These are phyloP conservation scores for Dinochytrium kinnereticum DNA, from an alignment of 371 early-diverging fungal species.

Conservation along the genomic window DNA sequence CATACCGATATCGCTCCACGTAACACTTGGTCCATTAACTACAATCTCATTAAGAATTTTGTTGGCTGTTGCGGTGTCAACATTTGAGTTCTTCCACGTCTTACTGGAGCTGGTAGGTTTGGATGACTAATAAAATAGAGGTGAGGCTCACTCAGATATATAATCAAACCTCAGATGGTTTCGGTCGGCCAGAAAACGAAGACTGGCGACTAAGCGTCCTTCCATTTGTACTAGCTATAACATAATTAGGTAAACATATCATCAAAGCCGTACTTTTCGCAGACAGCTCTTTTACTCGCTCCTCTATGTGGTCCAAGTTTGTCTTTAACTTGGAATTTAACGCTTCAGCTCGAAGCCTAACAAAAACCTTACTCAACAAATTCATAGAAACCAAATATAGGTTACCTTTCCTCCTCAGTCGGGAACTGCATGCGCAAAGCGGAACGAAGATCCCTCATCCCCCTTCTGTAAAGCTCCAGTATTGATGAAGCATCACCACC, in stretches of 20 bases:
- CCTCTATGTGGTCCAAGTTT: slow-evolving; percentile 49
- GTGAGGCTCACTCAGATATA: neutral
- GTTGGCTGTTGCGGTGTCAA: slow-evolving; percentile 63
- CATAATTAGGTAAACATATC: neutral
- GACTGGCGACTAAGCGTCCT: slow-evolving; percentile 13
- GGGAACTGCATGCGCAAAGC: slow-evolving; percentile 40
- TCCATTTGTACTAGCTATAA: neutral
- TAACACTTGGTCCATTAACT: slow-evolving; percentile 56
- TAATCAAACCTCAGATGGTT: neutral
- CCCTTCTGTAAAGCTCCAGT: slow-evolving; percentile 44
- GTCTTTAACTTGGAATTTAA: slow-evolving; percentile 52
- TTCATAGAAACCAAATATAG: neutral
- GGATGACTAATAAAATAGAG: neutral
- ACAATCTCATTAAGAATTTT: slow-evolving; percentile 67
- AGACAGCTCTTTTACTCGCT: slow-evolving; percentile 40
- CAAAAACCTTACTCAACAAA: neutral
- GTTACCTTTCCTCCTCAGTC: slow-evolving; percentile 32
- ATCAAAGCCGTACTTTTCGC: neutral
- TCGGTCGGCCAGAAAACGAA: slow-evolving; percentile 8
- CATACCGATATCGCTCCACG: slow-evolving; percentile 69
- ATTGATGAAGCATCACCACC: slow-evolving; percentile 32
- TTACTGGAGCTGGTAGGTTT: slow-evolving; percentile 14
- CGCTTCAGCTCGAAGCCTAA: slow-evolving; percentile 44
- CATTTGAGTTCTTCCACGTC: slow-evolving; percentile 45
- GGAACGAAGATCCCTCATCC: slow-evolving; percentile 40